Evolutionary conservation across 106 monocot genomes (phyloP), one percentile per base, ranked within the genome.

Genomic region (Hemerocallis citrina): DNA sequence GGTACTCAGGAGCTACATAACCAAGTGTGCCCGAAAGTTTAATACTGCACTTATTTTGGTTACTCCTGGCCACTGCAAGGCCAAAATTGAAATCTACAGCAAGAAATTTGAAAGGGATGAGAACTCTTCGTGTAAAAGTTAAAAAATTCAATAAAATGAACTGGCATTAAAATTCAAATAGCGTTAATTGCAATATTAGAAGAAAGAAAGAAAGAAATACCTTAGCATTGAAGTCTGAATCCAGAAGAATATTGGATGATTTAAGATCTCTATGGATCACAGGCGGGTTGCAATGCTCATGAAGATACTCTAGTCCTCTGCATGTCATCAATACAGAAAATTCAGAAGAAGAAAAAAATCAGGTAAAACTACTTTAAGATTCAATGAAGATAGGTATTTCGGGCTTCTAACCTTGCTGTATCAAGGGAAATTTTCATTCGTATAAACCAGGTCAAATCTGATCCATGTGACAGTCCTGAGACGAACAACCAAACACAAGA

Each of bases 381-480:
- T 17, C 21, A 54, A 16, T 22, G 62, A 54, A 54, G 24, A 8
- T 41, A 45, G 48, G 24, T 11, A 3, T 12, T 29, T 30, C 9
- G 16, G 52, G 21, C 19, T 5, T 14, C 25, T 24, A 49, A 95
- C 95, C 95, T 89, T 72, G 95, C 95, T 23, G 69, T 47, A 74
- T 95, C 95, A 63, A 95, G 86, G 11, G 95, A 86, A 61, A 95
- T 90, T 73, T 95, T 95, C 89, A 95, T 90, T 49, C 95, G 86
- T 45, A 95, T 72, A 37, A 83, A 74, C 95, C 95, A 95, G 23
- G 73, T 86, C 63, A 95, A 58, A 46, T 75, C 57, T 32, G 89
- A 78, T n/a, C 78, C 90, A 67, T 74, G 78, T 55, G 89, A 74
- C 61, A 78, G 65, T 28, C 95, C 95, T 95, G 62, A 47, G 36